A percentile compares a stretch with the other conserved stretches of the same genome.
phyloP scores from a whole-genome alignment of 2,329 filamentous ascomycete genomes.

The Trichoderma koningii region DNA sequence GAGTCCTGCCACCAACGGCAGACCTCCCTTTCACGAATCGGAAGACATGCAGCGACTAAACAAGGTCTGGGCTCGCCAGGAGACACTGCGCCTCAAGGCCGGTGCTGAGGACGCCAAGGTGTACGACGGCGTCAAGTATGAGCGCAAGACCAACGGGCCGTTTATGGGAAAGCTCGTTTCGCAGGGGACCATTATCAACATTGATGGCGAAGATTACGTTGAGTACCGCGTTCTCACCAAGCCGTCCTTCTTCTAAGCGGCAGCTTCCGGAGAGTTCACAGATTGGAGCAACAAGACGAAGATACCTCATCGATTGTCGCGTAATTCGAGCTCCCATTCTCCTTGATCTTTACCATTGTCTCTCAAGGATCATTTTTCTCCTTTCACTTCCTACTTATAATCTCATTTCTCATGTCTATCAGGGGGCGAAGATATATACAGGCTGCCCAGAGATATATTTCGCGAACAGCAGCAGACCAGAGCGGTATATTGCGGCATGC shows the following conservation, averaged over 20 bases:
- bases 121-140: conserved; percentile 62
- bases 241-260: conserved; percentile 57
- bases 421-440: conserved; percentile 8
- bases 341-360: not conserved
- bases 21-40: conserved; percentile 48
- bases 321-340: not conserved
- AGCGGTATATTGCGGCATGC: conserved; percentile 12
- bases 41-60: conserved; percentile 55
- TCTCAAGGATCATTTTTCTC: not conserved
- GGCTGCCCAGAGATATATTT: conserved; percentile 11
- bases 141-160: conserved; percentile 61
- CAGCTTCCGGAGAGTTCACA: not conserved
- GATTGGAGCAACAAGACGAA: not conserved
- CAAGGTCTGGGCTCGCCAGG: conserved; percentile 58
- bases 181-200: conserved; percentile 61
- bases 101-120: conserved; percentile 57
- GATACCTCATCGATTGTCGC: not conserved
- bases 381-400: not conserved
- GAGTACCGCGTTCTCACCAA: conserved; percentile 67
- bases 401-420: not conserved
- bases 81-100: conserved; percentile 48
- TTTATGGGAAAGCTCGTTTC: conserved; percentile 66
- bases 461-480: not conserved
- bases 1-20: conserved; percentile 33
- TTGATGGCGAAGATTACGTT: conserved; percentile 68